Evolutionary conservation across 768 basidiomycete species (phyloP), one percentile per base, ranked within the genome.

Genomic region (Hypholoma sublateritium): DNA sequence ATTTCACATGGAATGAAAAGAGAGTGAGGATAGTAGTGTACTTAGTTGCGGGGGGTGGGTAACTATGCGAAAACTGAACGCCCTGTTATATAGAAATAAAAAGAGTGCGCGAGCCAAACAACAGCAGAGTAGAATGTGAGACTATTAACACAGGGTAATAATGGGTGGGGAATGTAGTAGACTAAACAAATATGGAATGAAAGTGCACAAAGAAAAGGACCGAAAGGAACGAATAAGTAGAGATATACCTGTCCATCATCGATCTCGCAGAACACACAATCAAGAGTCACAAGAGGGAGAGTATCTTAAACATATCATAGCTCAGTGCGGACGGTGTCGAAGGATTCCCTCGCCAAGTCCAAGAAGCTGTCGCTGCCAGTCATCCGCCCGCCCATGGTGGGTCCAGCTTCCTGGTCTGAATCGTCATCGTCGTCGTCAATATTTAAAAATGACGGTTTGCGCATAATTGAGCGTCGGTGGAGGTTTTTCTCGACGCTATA

Each of bases 391-490:
- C 47, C 51, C 37, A 64, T 50, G 21, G 65, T 63, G 9, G 61
- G 50, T 36, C 72, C 69, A 19, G 67, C 65, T 44, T 74, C 72
- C 37, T 67, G 66, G 55, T 78, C 75, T 17, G 69, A 69, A 7
- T 80, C 80, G 45, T 80, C 80, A 56, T 78, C 76, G n/a, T 80
- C 80, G 45, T 80, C 80, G 55, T 81, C 85, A 56, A 90, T 87
- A 35, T 89, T 86, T 47, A 90, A 72, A 68, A 90, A 90, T 1
- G 87, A 89, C 17, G 88, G 84, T 65, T 88, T 87, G 64, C 77
- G 77, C 73, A 86, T 79, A 58, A 89, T 74, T 6, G 82, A 82
- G 47, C 74, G 78, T 45, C 80, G 78, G 56, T 76, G 77, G 43
- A 76, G 63, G n/a, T 64, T 60, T 53, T 71, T 75, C 48, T 81